Evolutionary conservation across 495 filamentous ascomycete genomes (phyloP).

Genomic region (Talaromyces ruber): DNA sequence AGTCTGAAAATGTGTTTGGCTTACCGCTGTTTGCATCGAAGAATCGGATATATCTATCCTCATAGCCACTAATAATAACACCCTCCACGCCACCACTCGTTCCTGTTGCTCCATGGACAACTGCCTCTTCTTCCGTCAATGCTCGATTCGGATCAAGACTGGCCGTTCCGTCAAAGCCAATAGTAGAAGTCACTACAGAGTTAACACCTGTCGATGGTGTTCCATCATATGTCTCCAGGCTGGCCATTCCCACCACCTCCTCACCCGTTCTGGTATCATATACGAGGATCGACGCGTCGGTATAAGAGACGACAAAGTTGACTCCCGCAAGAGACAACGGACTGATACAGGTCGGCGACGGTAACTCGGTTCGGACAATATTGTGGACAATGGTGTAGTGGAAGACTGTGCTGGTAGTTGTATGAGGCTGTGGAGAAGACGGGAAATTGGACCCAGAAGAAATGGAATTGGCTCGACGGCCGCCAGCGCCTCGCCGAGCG

Average conservation of each 20-base stretch:
- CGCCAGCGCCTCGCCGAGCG: slow-evolving; percentile 55
- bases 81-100: slow-evolving; percentile 79
- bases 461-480: slow-evolving; percentile 80
- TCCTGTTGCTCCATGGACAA: slow-evolving; percentile 74
- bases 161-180: slow-evolving; percentile 62
- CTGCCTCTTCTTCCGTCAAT: slow-evolving; percentile 54
- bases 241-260: slow-evolving; percentile 85
- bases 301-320: slow-evolving; percentile 86
- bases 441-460: slow-evolving; percentile 87
- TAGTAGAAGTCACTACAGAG: slow-evolving; percentile 78
- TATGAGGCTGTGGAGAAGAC: slow-evolving; percentile 79
- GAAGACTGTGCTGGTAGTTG: slow-evolving; percentile 60
- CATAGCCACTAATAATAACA: slow-evolving; percentile 88
- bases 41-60: slow-evolving; percentile 91
- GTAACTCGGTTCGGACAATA: slow-evolving; percentile 61
- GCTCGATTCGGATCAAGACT: slow-evolving; percentile 56
- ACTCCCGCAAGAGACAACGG: slow-evolving; percentile 80
- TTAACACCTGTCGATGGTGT: slow-evolving; percentile 80
- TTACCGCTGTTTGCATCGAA: slow-evolving; percentile 97
- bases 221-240: slow-evolving; percentile 84
- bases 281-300: slow-evolving; percentile 80
- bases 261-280: slow-evolving; percentile 90
- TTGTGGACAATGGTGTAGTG: slow-evolving; percentile 70
- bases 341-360: slow-evolving; percentile 85
- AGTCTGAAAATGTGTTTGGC: slow-evolving; percentile 22